Base-by-base conservation (phyloP, 2,329 filamentous ascomycete species). In the Aspergillus sp. region DNA sequence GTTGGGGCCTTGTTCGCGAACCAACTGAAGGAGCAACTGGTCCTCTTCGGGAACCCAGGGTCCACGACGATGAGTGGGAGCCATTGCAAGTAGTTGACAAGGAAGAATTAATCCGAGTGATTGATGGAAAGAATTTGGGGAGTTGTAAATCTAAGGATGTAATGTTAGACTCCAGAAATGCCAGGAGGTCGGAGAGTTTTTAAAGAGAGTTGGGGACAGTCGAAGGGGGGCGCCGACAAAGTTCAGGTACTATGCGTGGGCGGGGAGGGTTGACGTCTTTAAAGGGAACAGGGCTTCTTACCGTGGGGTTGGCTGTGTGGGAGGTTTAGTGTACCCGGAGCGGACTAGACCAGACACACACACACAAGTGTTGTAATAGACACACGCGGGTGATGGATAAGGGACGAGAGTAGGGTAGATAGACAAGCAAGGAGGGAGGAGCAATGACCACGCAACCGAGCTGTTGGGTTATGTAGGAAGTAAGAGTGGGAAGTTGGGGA, bases 11-110 rank as follows among this genome's bases (percentile, higher is more conserved):
- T 91, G 87, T 54, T 83, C 82, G 51, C 84, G 82, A 63, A 96
- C 90, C 23, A 94, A 84, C 61, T 85, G 82, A 66, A 92, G 82
- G 23, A 96, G 83, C 62, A 84, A 82, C 53, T 82, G 78, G 73
- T 96, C 92, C 77, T 96, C 92, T 54, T 84, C 82, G 68, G 88
- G 87, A 64, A 91, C 90, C 92, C 92, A 96, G 60, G 92, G 91
- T 60, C 92, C 92, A 78, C 91, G 86, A 73, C 88, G 86, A 72
- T 89, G 87, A 71, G 80, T 71, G 59, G 78, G 75, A 64, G 76
- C 74, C 80, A 81, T 81, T 55, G 32, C 58, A 21, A 52, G 54
- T 21, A 32, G 49, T 49, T 27, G 51, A 27, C 11, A 44, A 57
- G 30, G 54, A 21, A 44, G 15, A 30, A 30, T 41, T 32, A 23